phyloP scores from a whole-genome alignment of 2,329 filamentous ascomycete species.

The Xylaria sp. region DNA sequence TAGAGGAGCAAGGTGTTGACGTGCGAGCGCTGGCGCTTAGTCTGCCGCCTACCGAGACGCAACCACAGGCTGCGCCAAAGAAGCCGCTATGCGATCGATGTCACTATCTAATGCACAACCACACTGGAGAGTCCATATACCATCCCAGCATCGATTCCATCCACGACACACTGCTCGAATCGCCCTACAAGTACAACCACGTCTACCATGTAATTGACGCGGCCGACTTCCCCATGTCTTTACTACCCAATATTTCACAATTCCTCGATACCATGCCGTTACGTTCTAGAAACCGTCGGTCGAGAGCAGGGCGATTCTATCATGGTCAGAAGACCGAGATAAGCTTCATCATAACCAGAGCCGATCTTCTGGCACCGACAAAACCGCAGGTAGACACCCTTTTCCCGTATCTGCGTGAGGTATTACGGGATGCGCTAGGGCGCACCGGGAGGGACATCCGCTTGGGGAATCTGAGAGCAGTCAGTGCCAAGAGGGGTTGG shows the following conservation, averaged over 20 bases:
- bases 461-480: constrained; percentile 86
- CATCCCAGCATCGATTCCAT: constrained; percentile 86
- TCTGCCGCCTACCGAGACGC: constrained; percentile 38
- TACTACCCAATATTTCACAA: constrained; percentile 79
- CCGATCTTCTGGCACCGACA: constrained; percentile 84
- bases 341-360: constrained; percentile 89
- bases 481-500: constrained; percentile 88
- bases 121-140: constrained; percentile 74
- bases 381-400: constrained; percentile 85
- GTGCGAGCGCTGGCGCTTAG: constrained; percentile 51
- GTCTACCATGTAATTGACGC: constrained; percentile 96
- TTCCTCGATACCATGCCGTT: constrained; percentile 77
- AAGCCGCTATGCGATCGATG: constrained; percentile 85
- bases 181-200: constrained; percentile 89
- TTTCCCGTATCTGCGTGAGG: constrained; percentile 84
- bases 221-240: constrained; percentile 94
- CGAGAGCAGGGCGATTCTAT: constrained; percentile 72
- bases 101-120: constrained; percentile 82
- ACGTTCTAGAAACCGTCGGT: constrained; percentile 82
- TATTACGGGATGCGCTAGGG: constrained; percentile 81
- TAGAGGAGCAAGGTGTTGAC: constrained; percentile 60
- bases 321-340: constrained; percentile 77
- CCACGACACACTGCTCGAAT: constrained; percentile 84
- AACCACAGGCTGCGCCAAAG: constrained; percentile 44
- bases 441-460: constrained; percentile 73